A percentile compares a stretch with the other conserved stretches of the same genome.
Conservation (phyloP, 352 stramenopile genomes). For the Pythium aristosporum region DNA sequence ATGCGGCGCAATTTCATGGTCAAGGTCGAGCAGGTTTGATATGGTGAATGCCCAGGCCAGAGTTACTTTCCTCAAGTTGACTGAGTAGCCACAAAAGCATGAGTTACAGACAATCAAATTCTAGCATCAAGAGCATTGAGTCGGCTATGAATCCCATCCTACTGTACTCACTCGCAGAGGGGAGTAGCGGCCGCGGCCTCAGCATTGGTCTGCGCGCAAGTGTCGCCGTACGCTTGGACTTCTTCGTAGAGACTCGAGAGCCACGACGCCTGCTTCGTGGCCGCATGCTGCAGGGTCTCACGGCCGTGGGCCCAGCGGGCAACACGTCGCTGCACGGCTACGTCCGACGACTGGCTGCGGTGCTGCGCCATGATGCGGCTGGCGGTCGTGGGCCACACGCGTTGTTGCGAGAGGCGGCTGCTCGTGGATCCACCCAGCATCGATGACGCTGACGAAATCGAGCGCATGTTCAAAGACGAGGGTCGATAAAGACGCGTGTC, state of each 20-base stretch:
- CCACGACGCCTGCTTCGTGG: slow-evolving; percentile 58
- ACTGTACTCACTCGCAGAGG: neutral
- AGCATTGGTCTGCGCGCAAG: slow-evolving; percentile 14
- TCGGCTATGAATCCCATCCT: too few species aligned
- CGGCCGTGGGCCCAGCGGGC: slow-evolving; percentile 59
- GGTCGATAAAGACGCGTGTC: slow-evolving; percentile 5
- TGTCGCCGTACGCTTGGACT: slow-evolving; percentile 54
- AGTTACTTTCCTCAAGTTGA: too few species aligned
- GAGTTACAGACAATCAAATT: too few species aligned
- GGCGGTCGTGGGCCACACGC: slow-evolving; percentile 9
- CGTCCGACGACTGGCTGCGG: slow-evolving; percentile 8
- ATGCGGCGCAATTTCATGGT: too few species aligned
- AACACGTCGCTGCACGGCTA: slow-evolving; percentile 56
- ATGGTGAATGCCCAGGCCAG: too few species aligned
- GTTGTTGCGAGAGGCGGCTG: neutral
- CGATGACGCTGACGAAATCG: neutral
- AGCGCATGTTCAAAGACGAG: slow-evolving; percentile 2
- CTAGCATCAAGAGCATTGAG: too few species aligned
- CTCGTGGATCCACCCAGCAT: neutral
- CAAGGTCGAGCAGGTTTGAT: too few species aligned
- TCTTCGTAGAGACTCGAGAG: slow-evolving; percentile 63
- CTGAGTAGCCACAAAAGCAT: too few species aligned
- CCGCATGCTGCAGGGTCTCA: slow-evolving; percentile 56
- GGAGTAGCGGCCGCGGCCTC: neutral
- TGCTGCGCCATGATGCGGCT: neutral